Percentiles rank a stretch among this genome's conserved stretches.
phyloP scores from a whole-genome alignment of 164 flowering plant genomes.

The Cinnamomum chago region DNA sequence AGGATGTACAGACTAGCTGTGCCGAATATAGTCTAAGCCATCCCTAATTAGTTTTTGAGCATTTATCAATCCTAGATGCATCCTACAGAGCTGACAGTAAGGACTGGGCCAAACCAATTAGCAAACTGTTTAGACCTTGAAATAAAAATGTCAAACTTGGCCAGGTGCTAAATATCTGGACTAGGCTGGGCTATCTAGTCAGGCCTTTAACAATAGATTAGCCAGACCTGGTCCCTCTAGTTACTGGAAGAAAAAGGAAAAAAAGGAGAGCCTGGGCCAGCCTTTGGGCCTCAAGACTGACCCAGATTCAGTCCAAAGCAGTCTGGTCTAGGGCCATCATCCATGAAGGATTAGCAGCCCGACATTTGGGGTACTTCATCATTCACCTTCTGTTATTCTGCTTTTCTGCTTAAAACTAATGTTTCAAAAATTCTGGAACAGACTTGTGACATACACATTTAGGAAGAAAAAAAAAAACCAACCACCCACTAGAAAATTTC shows the following conservation, averaged over 20 bases:
- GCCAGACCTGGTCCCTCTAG: too few species aligned
- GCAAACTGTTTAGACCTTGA: too few species aligned
- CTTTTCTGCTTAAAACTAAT: neutral
- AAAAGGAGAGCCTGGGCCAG: too few species aligned
- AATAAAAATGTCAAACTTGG: too few species aligned
- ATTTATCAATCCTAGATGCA: neutral
- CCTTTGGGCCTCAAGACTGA: neutral
- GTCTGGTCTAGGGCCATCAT: neutral
- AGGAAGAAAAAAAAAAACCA: neutral
- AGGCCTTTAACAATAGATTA: too few species aligned
- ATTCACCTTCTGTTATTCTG: neutral
- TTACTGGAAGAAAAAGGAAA: too few species aligned
- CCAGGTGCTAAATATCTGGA: too few species aligned
- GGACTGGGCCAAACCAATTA: too few species aligned
- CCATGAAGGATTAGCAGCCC: neutral
- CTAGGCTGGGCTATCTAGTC: too few species aligned
- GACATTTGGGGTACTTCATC: neutral
- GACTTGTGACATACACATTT: neutral
- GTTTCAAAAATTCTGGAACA: neutral
- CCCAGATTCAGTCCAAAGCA: neutral
- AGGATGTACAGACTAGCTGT: neutral
- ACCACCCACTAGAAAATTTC: neutral
- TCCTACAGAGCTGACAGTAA: neutral
- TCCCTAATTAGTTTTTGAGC: neutral
- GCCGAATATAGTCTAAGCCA: neutral